Percentiles rank a stretch among this genome's conserved stretches.
phyloP scores from a whole-genome alignment of 2,329 filamentous ascomycete genomes.

The Ophiostoma perfectum region DNA sequence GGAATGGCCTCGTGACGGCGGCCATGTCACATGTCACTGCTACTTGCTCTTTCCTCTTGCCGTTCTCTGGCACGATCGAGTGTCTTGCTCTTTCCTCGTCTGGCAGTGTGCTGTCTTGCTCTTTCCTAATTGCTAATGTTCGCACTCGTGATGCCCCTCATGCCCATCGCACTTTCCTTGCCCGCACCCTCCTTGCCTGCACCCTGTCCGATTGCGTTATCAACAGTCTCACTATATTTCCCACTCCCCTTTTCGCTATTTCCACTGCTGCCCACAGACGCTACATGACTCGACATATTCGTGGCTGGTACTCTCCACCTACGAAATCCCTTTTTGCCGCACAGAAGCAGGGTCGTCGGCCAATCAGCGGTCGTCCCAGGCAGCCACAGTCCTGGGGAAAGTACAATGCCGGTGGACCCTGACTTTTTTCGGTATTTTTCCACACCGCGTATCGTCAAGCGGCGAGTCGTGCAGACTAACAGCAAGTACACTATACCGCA shows the following conservation, averaged over 20 bases:
- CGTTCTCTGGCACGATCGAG: no score
- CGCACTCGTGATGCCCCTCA: neutral
- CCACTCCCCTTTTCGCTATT: neutral
- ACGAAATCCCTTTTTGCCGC: neutral
- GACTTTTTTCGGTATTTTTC: neutral
- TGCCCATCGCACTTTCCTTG: neutral
- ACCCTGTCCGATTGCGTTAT: neutral
- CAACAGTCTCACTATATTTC: neutral
- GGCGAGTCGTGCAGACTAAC: neutral
- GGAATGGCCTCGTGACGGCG: no score
- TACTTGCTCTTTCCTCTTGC: no score
- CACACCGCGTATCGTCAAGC: constrained; percentile 4
- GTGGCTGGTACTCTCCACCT: neutral
- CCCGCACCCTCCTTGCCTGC: no score
- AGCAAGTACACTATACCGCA: constrained; percentile 1
- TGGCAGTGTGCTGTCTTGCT: neutral
- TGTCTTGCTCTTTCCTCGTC: neutral
- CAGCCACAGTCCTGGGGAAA: constrained; percentile 8
- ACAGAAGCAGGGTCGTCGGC: neutral
- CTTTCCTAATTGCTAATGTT: neutral
- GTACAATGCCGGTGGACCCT: neutral
- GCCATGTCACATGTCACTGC: no score
- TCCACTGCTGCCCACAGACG: neutral
- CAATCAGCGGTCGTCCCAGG: neutral
- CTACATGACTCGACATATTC: constrained; percentile 9